A percentile compares a stretch with the other conserved stretches of the same genome.
These are phyloP conservation scores for Solanum hybrid DNA, from an alignment of 305 asterid species.

Conservation along the genomic window DNA sequence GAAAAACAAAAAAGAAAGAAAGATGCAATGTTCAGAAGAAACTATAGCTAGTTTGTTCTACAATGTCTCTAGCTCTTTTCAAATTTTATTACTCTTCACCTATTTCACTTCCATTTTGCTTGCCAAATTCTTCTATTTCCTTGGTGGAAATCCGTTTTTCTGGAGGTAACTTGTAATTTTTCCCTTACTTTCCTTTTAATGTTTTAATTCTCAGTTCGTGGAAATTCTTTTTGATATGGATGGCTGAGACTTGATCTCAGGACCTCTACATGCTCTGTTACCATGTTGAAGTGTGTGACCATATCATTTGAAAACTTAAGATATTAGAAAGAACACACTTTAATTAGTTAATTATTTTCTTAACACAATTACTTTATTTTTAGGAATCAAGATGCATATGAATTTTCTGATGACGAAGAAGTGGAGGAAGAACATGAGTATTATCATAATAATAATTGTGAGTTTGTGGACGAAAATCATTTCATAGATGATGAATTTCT, in stretches of 20 bases:
- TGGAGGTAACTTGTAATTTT: constrained; percentile 33
- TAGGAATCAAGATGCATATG: constrained; percentile 59
- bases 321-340: not conserved
- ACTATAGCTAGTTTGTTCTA: constrained; percentile 66
- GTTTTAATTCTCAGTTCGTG: not conserved
- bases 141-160: constrained; percentile 68
- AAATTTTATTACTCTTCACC: constrained; percentile 68
- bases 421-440: constrained; percentile 4
- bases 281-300: not conserved
- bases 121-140: constrained; percentile 47
- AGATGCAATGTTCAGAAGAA: constrained; percentile 62
- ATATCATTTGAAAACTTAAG: not conserved
- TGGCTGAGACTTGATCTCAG: not conserved
- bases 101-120: constrained; percentile 68
- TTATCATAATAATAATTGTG: not conserved
- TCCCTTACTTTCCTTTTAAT: not conserved
- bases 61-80: constrained; percentile 56
- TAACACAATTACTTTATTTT: not conserved
- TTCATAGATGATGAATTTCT: constrained; percentile 7
- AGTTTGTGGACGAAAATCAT: constrained; percentile 15
- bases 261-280: not conserved
- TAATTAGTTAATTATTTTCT: not conserved
- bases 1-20: not conserved
- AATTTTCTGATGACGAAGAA: constrained; percentile 44
- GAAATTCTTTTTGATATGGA: not conserved